Conservation (phyloP, 2,329 filamentous ascomycete genomes). For the Lasiodiplodia hormozganensis region DNA sequence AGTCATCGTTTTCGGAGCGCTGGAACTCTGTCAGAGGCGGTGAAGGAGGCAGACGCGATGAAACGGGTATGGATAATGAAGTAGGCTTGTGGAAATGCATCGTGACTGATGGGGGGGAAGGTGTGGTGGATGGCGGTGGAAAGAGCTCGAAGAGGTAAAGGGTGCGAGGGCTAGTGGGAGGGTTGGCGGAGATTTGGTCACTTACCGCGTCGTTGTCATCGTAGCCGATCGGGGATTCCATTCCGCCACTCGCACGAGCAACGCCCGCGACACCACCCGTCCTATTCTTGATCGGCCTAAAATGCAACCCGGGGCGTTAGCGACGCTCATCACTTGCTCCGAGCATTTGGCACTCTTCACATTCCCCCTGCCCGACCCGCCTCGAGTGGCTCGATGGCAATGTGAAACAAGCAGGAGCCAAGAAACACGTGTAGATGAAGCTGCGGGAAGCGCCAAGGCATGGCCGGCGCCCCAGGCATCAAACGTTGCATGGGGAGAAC, state of each 20-base stretch:
- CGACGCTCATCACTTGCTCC: not conserved
- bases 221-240: conserved; percentile 66
- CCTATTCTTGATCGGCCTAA: conserved; percentile 79
- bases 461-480: conserved; percentile 2
- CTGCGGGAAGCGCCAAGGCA: conserved; percentile 13
- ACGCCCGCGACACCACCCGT: conserved; percentile 72
- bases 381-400: conserved; percentile 11
- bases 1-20: conserved; percentile 77
- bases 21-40: conserved; percentile 49
- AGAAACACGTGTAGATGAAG: conserved; percentile 29
- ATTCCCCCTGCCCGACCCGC: not conserved
- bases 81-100: conserved; percentile 40
- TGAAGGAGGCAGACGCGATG: conserved; percentile 38
- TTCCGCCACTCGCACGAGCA: conserved; percentile 69
- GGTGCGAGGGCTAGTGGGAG: conserved; percentile 46
- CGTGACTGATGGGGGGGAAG: conserved; percentile 42
- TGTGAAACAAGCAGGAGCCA: conserved; percentile 30
- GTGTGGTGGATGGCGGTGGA: conserved; percentile 29
- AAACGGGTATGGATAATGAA: conserved; percentile 24
- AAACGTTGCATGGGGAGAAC: conserved; percentile 16
- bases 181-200: conserved; percentile 51
- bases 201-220: conserved; percentile 63
- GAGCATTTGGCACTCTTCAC: not conserved
- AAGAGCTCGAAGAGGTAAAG: conserved; percentile 38
- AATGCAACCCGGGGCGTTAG: conserved; percentile 35